Conservation (phyloP, 345 rosid genomes). For the Hibiscus tridactylites region DNA sequence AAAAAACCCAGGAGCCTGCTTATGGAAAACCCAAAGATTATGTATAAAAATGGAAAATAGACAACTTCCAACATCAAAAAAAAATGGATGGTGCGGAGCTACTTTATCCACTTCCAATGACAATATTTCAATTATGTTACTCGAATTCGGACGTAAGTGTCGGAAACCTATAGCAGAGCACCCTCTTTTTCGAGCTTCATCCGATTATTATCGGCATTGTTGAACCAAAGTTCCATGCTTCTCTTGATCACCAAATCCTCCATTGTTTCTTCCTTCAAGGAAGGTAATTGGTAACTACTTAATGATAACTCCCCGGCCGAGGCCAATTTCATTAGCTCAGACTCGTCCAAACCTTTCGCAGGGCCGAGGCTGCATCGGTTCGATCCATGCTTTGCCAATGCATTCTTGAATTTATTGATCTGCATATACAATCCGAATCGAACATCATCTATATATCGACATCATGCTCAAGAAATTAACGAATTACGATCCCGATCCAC, state of each 20-base stretch:
- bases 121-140: not conserved
- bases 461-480: not conserved
- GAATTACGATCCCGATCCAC: not conserved
- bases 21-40: conserved; percentile 8
- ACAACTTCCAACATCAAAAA: not conserved
- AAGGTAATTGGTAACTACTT: not conserved
- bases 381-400: conserved; percentile 40
- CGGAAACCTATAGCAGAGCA: conserved; percentile 3
- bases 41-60: not conserved
- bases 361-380: conserved; percentile 30
- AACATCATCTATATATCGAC: not conserved
- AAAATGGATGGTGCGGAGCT: not conserved
- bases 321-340: conserved; percentile 6
- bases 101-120: not conserved
- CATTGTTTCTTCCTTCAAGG: not conserved
- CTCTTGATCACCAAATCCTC: not conserved
- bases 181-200: conserved; percentile 1
- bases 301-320: conserved; percentile 6
- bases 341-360: conserved; percentile 11
- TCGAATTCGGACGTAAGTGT: too few relatives aligned
- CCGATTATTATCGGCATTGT: not conserved
- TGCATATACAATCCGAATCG: conserved; percentile 10
- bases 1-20: conserved; percentile 15
- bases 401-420: conserved; percentile 68
- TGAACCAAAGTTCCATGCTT: conserved; percentile 10